Conservation (phyloP, 106 monocot species). For the Acanthochlamys bracteata region DNA sequence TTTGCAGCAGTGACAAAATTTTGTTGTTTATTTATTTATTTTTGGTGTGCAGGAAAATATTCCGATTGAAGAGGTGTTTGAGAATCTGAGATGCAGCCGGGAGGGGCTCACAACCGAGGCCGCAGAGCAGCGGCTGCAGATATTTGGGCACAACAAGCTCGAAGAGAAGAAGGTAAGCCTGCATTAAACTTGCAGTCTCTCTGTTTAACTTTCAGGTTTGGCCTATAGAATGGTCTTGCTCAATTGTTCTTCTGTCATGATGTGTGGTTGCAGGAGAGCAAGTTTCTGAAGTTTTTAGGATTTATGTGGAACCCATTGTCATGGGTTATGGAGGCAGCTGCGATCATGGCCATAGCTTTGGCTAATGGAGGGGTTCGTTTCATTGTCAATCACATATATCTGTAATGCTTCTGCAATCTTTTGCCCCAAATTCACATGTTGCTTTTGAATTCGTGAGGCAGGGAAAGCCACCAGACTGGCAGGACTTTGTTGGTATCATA, state of each 20-base stretch:
- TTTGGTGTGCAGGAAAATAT: constrained; percentile 58
- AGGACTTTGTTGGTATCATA: constrained; percentile 88
- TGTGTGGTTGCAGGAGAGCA: constrained; percentile 63
- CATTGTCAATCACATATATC: not conserved
- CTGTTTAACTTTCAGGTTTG: not conserved
- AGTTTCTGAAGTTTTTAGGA: constrained; percentile 78
- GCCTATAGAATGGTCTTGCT: not conserved
- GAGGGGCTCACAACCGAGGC: constrained; percentile 66
- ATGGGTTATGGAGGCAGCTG: constrained; percentile 99
- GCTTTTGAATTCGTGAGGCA: constrained; percentile 15
- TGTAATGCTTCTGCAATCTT: too few species aligned
- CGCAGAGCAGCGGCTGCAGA: constrained; percentile 63
- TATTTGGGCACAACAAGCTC: constrained; percentile 95
- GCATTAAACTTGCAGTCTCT: not conserved
- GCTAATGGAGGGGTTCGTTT: constrained; percentile 91
- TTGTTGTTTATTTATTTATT: not conserved
- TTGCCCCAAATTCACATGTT: too few species aligned
- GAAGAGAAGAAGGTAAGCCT: constrained; percentile 85
- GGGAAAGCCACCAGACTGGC: constrained; percentile 97
- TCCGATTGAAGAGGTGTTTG: constrained; percentile 86
- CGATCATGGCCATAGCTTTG: constrained; percentile 96
- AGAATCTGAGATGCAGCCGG: constrained; percentile 74
- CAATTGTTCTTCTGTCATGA: not conserved
- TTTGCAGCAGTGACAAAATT: not conserved
- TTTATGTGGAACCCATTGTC: constrained; percentile 99